Evolutionary conservation across 768 basidiomycete species (phyloP), one percentile per base, ranked within the genome.

Genomic region (Suillus subaureus): DNA sequence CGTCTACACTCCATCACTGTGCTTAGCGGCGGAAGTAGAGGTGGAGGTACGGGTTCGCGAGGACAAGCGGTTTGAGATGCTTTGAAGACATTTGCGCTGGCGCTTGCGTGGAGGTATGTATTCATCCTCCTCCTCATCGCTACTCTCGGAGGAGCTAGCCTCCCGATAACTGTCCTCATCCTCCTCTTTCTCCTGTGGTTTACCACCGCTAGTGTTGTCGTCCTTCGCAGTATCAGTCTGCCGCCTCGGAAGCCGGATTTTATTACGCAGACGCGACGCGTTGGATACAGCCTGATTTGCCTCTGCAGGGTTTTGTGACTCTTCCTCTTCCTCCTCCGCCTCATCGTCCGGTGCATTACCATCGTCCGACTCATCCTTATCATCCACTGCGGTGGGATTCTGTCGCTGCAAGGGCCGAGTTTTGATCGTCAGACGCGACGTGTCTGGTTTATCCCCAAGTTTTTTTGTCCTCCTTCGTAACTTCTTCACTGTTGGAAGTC

Each of bases 51-150:
- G 13, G 13, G 15, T 12, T 2, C 49, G 49, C 1, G 26, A 26
- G 26, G 23, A 16, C 49, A 26, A 3, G 49, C 4, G 5, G n/a
- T 47, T 47, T 12, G 45, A 12, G n/a, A 4, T 51, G 23, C 13
- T 7, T 51, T 26, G 23, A 15, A 51, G 13, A 13, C 45, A 13
- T 23, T 5, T 47, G 26, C 26, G 49, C 49, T 51, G 49, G 15
- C 49, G 49, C 49, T 51, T 51, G 49, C 49, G 49, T 51, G 49
- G 49, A 51, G 49, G 49, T 16, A 51, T 15, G 13, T 51, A 51
- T 26, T 16, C 26, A 3, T 51, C 23, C 12, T 23, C 47, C 12
- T 12, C 23, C 12, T 49, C 49, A 1, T 51, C 49, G 13, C 49
- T 26, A 51, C 49, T 51, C 23, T 26, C 26, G 23, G 49, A 8